These are phyloP conservation scores for Neurospora sp. DNA, from an alignment of 495 filamentous ascomycete species.

Conservation along the genomic window DNA sequence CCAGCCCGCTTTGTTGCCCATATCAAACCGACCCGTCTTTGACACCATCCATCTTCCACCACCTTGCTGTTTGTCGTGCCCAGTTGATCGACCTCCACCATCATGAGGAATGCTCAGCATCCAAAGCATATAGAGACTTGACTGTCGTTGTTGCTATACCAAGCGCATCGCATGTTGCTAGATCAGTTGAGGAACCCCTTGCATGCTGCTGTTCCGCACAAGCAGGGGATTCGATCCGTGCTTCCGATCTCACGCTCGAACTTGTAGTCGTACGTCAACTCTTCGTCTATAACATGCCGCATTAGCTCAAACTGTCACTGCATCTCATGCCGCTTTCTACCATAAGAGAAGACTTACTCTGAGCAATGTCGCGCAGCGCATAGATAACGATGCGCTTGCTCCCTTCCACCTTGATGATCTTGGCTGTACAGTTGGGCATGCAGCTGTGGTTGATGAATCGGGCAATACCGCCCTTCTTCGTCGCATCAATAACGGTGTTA, in stretches of 20 bases:
- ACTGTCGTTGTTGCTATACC: not conserved
- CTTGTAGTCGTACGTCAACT: constrained; percentile 99
- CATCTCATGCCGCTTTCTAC: not conserved
- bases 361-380: constrained; percentile 83
- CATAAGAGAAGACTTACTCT: constrained; percentile 54
- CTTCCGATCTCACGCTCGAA: constrained; percentile 95
- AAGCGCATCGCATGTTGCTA: not conserved
- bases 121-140: not conserved
- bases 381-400: constrained; percentile 99
- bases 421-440: constrained; percentile 95
- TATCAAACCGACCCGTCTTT: not conserved
- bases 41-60: not conserved
- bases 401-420: constrained; percentile 99
- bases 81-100: not conserved
- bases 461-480: constrained; percentile 95
- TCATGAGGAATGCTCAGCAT: not conserved
- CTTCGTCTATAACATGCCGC: constrained; percentile 59
- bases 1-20: not conserved
- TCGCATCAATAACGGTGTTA: constrained; percentile 93
- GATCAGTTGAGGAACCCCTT: constrained; percentile 96
- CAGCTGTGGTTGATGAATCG: constrained; percentile 99
- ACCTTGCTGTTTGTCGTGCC: not conserved
- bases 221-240: constrained; percentile 89
- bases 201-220: constrained; percentile 89
- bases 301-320: constrained; percentile 32